A percentile compares a stretch with the other conserved stretches of the same genome.
phyloP scores from a whole-genome alignment of 108 stramenopile species.

The Craspedostauros australis region DNA sequence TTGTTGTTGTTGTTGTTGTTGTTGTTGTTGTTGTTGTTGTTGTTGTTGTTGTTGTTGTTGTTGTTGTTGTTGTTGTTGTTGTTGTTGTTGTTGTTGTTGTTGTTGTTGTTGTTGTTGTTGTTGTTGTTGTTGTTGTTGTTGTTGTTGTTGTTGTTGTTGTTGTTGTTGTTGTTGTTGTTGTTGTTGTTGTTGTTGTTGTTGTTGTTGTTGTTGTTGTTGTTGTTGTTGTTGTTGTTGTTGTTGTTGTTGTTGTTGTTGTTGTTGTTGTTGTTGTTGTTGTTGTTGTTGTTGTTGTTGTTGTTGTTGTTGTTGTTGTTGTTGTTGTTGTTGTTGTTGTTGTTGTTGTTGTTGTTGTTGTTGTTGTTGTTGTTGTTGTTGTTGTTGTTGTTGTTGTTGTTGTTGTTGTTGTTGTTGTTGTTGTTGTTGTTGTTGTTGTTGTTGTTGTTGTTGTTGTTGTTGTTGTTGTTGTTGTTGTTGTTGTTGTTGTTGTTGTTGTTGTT shows the following conservation, averaged over 20 bases:
- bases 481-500: background rate
- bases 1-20: constrained; percentile 1
- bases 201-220: background rate
- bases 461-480: constrained; percentile 1
- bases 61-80: constrained; percentile 1
- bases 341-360: constrained; percentile 1
- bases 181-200: constrained; percentile 1
- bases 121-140: constrained; percentile 1
- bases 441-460: constrained; percentile 1
- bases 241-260: background rate
- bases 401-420: constrained; percentile 1
- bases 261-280: background rate
- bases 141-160: constrained; percentile 1
- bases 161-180: constrained; percentile 1
- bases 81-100: constrained; percentile 1
- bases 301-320: constrained; percentile 1
- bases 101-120: constrained; percentile 1
- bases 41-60: constrained; percentile 1
- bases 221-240: background rate
- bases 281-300: constrained; percentile 1
- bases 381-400: constrained; percentile 1
- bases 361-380: constrained; percentile 1
- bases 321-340: constrained; percentile 1
- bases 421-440: constrained; percentile 1
- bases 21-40: constrained; percentile 1